These are phyloP conservation scores for Obelidium mucronatum DNA, from an alignment of 192 early-diverging fungal genomes.

Conservation along the genomic window DNA sequence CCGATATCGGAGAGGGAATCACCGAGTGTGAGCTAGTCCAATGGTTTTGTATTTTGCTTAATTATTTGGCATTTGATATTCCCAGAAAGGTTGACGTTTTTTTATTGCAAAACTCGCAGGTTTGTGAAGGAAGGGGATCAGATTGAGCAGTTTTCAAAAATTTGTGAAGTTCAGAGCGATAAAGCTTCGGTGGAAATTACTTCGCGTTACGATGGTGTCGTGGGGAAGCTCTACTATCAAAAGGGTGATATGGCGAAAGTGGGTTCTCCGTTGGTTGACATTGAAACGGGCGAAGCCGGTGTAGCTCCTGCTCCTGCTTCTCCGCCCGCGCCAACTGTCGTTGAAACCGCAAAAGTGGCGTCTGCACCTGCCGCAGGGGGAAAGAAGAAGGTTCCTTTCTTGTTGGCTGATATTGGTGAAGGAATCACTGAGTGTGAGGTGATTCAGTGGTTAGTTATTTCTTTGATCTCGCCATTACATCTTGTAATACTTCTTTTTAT, in stretches of 20 bases:
- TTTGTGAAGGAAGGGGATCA: slow-evolving; percentile 92
- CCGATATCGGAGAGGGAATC: slow-evolving; percentile 99
- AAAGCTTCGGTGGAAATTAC: slow-evolving; percentile 99
- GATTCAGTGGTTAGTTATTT: slow-evolving; percentile 81
- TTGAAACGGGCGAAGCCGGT: slow-evolving; percentile 62
- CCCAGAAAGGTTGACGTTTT: too few species aligned
- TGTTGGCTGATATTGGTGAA: slow-evolving; percentile 95
- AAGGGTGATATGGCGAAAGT: slow-evolving; percentile 92
- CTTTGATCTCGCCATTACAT: background rate
- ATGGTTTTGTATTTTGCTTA: slow-evolving; percentile 80
- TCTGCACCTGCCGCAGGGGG: background rate
- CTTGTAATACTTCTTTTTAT: too few species aligned
- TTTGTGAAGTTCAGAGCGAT: slow-evolving; percentile 98
- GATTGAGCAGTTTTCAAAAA: slow-evolving; percentile 91
- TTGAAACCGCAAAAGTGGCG: background rate
- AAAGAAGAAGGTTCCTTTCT: slow-evolving; percentile 64
- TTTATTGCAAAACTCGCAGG: too few species aligned
- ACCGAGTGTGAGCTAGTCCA: slow-evolving; percentile 97
- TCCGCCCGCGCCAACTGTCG: background rate
- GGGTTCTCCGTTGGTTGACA: slow-evolving; percentile 88
- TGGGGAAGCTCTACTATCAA: slow-evolving; percentile 81
- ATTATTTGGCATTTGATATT: too few species aligned
- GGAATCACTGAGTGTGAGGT: slow-evolving; percentile 96
- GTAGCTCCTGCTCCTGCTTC: slow-evolving; percentile 26
- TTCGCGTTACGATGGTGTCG: slow-evolving; percentile 88